phyloP scores from a whole-genome alignment of 192 early-diverging fungal genomes.

The Coemansia aciculifera region DNA sequence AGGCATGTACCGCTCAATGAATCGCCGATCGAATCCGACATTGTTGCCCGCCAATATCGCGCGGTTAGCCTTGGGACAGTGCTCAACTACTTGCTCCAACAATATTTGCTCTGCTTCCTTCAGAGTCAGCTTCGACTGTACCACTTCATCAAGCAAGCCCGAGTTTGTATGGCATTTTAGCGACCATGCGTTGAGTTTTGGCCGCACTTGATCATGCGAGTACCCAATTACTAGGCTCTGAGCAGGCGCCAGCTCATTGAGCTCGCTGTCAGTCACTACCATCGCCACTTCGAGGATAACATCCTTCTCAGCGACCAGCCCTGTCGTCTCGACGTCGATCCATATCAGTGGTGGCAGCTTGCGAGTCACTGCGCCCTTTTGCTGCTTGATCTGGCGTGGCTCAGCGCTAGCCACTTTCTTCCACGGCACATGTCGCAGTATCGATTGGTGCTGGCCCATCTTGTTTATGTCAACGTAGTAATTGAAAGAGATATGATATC shows the following conservation, averaged over 20 bases:
- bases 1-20: slow-evolving; percentile 78
- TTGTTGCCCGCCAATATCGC: slow-evolving; percentile 87
- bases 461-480: not conserved
- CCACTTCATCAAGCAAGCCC: slow-evolving; percentile 71
- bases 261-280: slow-evolving; percentile 80
- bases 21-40: slow-evolving; percentile 82
- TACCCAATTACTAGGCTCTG: slow-evolving; percentile 60
- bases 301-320: slow-evolving; percentile 57
- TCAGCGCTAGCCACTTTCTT: not conserved
- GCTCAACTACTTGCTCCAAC: slow-evolving; percentile 64
- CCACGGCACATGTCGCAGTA: not conserved
- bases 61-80: slow-evolving; percentile 59
- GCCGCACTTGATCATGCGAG: slow-evolving; percentile 30
- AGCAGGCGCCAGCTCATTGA: slow-evolving; percentile 70
- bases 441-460: not conserved
- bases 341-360: slow-evolving; percentile 16
- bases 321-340: slow-evolving; percentile 35
- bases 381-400: not conserved
- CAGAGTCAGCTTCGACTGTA: slow-evolving; percentile 61
- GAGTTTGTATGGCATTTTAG: slow-evolving; percentile 70
- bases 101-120: slow-evolving; percentile 65
- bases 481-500: not conserved
- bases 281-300: slow-evolving; percentile 81
- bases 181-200: slow-evolving; percentile 84
- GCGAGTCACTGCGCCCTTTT: not conserved